Conservation (phyloP, 768 basidiomycete species). For the Suillus bovinus region DNA sequence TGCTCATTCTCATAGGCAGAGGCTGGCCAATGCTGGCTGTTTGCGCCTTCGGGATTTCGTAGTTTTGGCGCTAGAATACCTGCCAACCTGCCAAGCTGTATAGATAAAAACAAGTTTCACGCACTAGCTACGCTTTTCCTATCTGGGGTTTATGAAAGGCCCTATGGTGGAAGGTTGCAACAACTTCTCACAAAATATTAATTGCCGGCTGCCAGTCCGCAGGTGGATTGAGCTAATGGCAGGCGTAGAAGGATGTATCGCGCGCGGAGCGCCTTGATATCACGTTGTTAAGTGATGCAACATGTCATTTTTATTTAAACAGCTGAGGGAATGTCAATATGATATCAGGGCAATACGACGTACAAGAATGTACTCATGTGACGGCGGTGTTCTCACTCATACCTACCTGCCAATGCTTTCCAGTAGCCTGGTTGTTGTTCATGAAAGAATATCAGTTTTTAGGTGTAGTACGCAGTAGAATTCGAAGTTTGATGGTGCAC, state of each 20-base stretch:
- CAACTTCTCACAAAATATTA: not conserved
- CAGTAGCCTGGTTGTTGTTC: no score
- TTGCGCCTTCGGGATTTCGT: not conserved
- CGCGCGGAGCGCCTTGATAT: not conserved
- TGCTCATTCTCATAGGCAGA: not conserved
- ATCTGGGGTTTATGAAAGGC: not conserved
- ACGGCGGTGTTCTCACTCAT: not conserved
- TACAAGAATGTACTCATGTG: no score
- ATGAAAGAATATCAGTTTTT: not conserved
- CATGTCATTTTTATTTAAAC: not conserved
- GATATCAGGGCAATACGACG: not conserved
- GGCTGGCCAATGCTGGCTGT: not conserved
- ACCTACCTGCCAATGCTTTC: not conserved
- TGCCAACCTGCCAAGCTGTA: slow-evolving; percentile 4
- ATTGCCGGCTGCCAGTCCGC: not conserved
- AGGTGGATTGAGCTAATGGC: not conserved
- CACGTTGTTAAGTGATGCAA: no score
- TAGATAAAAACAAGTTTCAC: not conserved
- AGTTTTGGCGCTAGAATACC: not conserved
- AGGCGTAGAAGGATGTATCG: not conserved
- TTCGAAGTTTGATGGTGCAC: no score
- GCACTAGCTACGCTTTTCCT: not conserved
- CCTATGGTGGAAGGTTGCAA: no score
- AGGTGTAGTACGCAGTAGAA: not conserved
- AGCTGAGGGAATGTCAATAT: not conserved